These are phyloP conservation scores for Talaromyces amestolkiae DNA, from an alignment of 2,329 filamentous ascomycete species.

Conservation along the genomic window DNA sequence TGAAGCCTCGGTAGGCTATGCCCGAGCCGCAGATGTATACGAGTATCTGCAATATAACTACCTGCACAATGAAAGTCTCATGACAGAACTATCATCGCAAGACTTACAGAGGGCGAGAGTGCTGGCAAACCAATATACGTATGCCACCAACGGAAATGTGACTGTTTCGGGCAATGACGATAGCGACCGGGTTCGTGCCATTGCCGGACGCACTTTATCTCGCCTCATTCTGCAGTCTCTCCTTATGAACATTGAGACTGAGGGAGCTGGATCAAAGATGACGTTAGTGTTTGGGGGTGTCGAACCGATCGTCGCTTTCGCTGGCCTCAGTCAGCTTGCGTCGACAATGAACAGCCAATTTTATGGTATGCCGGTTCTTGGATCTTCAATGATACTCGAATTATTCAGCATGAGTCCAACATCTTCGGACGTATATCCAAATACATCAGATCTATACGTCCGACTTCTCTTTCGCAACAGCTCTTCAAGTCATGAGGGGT, in stretches of 20 bases:
- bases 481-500: slow-evolving; percentile 38
- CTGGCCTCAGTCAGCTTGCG: slow-evolving; percentile 46
- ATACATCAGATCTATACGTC: slow-evolving; percentile 50
- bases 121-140: slow-evolving; percentile 52
- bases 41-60: slow-evolving; percentile 57
- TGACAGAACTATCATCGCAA: slow-evolving; percentile 29
- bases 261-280: slow-evolving; percentile 43
- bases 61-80: slow-evolving; percentile 50
- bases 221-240: slow-evolving; percentile 40
- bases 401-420: slow-evolving; percentile 45
- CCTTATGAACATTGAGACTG: slow-evolving; percentile 36
- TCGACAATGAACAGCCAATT: slow-evolving; percentile 42
- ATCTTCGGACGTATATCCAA: slow-evolving; percentile 39
- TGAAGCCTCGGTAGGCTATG: slow-evolving; percentile 45
- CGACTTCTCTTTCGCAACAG: slow-evolving; percentile 59
- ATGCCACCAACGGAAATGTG: slow-evolving; percentile 48
- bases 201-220: slow-evolving; percentile 46
- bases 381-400: slow-evolving; percentile 53
- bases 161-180: slow-evolving; percentile 28
- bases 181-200: slow-evolving; percentile 35
- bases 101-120: slow-evolving; percentile 40
- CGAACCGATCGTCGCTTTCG: slow-evolving; percentile 52
- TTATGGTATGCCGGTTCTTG: slow-evolving; percentile 49
- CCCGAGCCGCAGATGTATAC: slow-evolving; percentile 54
- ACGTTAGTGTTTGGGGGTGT: slow-evolving; percentile 51